These are phyloP conservation scores for Lizonia empirigonia DNA, from an alignment of 2,329 filamentous ascomycete species.

Conservation along the genomic window DNA sequence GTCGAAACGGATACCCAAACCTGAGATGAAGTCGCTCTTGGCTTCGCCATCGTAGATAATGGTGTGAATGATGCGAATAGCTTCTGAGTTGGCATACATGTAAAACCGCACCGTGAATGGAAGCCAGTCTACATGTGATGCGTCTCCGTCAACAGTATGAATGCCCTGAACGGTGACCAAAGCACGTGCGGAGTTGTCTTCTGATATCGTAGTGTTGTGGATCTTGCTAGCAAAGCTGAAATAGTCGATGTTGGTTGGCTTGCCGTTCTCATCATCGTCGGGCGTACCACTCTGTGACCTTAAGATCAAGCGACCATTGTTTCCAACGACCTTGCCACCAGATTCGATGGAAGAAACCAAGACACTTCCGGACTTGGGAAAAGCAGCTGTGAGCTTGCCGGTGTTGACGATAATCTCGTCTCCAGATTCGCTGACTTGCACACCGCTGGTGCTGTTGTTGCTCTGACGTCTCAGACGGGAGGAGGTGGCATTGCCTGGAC, in stretches of 20 bases:
- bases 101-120: slow-evolving; percentile 64
- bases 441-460: slow-evolving; percentile 23
- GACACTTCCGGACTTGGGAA: slow-evolving; percentile 40
- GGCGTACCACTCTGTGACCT: slow-evolving; percentile 58
- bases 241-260: slow-evolving; percentile 48
- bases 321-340: slow-evolving; percentile 50
- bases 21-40: slow-evolving; percentile 59
- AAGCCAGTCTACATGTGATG: slow-evolving; percentile 56
- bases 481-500: slow-evolving; percentile 23
- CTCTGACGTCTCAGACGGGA: slow-evolving; percentile 21
- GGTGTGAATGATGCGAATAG: slow-evolving; percentile 61
- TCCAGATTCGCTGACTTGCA: slow-evolving; percentile 33
- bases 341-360: slow-evolving; percentile 40
- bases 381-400: slow-evolving; percentile 42
- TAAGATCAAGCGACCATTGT: slow-evolving; percentile 55
- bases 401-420: slow-evolving; percentile 37
- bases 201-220: slow-evolving; percentile 57
- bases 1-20: slow-evolving; percentile 61
- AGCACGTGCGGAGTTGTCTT: slow-evolving; percentile 51
- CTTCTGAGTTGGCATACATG: slow-evolving; percentile 62
- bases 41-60: slow-evolving; percentile 61
- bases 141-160: slow-evolving; percentile 37
- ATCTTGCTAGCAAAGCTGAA: slow-evolving; percentile 59
- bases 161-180: slow-evolving; percentile 56
- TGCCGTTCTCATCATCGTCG: slow-evolving; percentile 47